Evolutionary conservation across 2,329 filamentous ascomycete species (phyloP), one percentile per base, ranked within the genome.

Genomic region (Neophaeococcomyces mojaviensis): DNA sequence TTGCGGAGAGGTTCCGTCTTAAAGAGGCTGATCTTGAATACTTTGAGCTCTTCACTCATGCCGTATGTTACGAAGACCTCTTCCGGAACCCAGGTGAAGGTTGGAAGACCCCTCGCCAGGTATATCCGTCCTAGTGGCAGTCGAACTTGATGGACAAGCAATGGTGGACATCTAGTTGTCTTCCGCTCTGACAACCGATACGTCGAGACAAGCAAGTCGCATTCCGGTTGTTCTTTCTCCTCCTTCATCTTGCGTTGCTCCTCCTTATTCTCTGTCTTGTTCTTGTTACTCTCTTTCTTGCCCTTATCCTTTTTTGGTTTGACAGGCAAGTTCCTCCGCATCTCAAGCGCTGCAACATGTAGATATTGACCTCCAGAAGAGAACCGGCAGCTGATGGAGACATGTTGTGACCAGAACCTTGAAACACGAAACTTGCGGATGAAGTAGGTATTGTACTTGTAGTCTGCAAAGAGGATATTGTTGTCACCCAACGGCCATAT

Each of bases 381-480:
- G 37, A 39, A 39, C 18, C 16, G 19, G 37, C 37, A 24, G 3
- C 13, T 26, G 5, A 39, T 22, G 3, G 19, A n/a, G 18, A 39
- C 37, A 22, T 32, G 35, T 20, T 41, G 36, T 30, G 34, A 39
- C 19, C 28, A 22, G 15, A 8, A 16, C 28, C 18, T n/a, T 18
- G 12, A 19, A 4, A 34, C 6, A 15, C 37, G 37, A 10, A 39
- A 16, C 13, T 39, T 39, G 16, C 24, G 19, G 37, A 39, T 39
- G 37, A 39, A 39, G 37, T 39, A 39, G 2, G 37, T 39, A 20
- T 39, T 39, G 24, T n/a, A n/a, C 37, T 28, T 26, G 37, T 39
- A 39, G 20, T 39, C 37, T 24, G 37, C 37, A 20, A 86, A 87
- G 7, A 80, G 88, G 36, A 94, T 94, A 61, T 47, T 39, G 8